Conservation (phyloP, 768 basidiomycete genomes). For the Lactarius hengduanensis region DNA sequence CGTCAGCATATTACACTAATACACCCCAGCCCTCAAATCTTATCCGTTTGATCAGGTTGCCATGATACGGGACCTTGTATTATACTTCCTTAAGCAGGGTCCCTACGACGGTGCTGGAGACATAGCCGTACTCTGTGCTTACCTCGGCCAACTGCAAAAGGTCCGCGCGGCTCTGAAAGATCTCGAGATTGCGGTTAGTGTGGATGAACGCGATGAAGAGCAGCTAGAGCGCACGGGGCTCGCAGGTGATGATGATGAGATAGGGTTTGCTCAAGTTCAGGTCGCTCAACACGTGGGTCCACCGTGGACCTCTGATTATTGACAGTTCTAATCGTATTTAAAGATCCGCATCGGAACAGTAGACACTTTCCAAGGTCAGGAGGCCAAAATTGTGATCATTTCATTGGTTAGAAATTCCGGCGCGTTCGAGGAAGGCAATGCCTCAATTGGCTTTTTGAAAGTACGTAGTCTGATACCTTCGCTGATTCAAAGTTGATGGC, state of each 20-base stretch:
- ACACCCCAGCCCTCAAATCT: neutral
- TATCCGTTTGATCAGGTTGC: slow-evolving; percentile 30
- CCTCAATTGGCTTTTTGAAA: slow-evolving; percentile 70
- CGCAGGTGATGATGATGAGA: slow-evolving; percentile 40
- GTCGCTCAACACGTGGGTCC: slow-evolving; percentile 51
- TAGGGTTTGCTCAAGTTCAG: slow-evolving; percentile 46
- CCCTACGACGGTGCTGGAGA: slow-evolving; percentile 47
- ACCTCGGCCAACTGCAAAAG: slow-evolving; percentile 49
- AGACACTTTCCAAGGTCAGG: slow-evolving; percentile 78
- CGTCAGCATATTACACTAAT: slow-evolving; percentile 5
- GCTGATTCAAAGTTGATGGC: slow-evolving; percentile 35
- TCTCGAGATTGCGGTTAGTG: slow-evolving; percentile 54
- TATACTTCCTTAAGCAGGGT: slow-evolving; percentile 54
- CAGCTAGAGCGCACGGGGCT: slow-evolving; percentile 55
- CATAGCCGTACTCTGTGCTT: slow-evolving; percentile 55
- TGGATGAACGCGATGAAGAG: slow-evolving; percentile 68
- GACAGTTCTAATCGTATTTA: neutral
- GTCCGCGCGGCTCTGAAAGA: slow-evolving; percentile 43
- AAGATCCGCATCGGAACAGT: slow-evolving; percentile 71
- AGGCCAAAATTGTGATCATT: slow-evolving; percentile 69
- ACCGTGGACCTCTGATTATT: neutral
- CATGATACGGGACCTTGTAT: slow-evolving; percentile 53
- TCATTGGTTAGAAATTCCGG: slow-evolving; percentile 74
- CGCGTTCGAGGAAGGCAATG: slow-evolving; percentile 37
- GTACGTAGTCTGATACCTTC: slow-evolving; percentile 36